These are phyloP conservation scores for Leishmania martiniquensis DNA, from an alignment of 208 protist species.

Conservation along the genomic window DNA sequence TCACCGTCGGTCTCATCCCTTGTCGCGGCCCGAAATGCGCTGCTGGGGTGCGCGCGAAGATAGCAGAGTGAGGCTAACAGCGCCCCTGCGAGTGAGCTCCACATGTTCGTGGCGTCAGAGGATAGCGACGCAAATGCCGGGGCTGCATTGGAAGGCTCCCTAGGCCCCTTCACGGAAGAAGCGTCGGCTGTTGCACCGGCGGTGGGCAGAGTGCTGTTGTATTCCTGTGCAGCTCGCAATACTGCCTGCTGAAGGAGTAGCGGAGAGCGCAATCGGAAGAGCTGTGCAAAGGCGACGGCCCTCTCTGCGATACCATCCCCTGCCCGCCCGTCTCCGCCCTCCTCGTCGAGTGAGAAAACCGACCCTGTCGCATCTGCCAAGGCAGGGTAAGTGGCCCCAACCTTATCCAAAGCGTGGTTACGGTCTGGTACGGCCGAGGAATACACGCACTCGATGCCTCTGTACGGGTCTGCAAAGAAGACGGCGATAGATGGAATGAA, in stretches of 20 bases:
- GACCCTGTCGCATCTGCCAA: conserved; percentile 16
- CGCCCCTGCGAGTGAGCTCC: conserved; percentile 63
- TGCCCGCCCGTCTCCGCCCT: neutral
- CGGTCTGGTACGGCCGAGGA: conserved; percentile 49
- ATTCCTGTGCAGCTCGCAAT: conserved; percentile 9
- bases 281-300: conserved; percentile 29
- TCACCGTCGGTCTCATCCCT: neutral
- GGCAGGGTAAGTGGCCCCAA: conserved; percentile 20
- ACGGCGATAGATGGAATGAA: conserved; percentile 70
- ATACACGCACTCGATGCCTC: conserved; percentile 65
- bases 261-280: conserved; percentile 32
- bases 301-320: conserved; percentile 4
- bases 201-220: conserved; percentile 5
- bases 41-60: conserved; percentile 40
- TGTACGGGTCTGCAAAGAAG: conserved; percentile 59
- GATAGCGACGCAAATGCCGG: neutral
- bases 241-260: conserved; percentile 21
- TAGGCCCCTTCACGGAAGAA: conserved; percentile 4
- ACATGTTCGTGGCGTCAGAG: conserved; percentile 24
- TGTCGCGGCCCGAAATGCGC: neutral
- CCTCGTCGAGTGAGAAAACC: conserved; percentile 15
- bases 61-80: conserved; percentile 65
- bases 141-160: neutral
- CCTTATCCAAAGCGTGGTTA: conserved; percentile 45
- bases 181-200: conserved; percentile 1